Conservation (phyloP, 768 basidiomycete genomes). For the Kwoniella heveanensis region DNA sequence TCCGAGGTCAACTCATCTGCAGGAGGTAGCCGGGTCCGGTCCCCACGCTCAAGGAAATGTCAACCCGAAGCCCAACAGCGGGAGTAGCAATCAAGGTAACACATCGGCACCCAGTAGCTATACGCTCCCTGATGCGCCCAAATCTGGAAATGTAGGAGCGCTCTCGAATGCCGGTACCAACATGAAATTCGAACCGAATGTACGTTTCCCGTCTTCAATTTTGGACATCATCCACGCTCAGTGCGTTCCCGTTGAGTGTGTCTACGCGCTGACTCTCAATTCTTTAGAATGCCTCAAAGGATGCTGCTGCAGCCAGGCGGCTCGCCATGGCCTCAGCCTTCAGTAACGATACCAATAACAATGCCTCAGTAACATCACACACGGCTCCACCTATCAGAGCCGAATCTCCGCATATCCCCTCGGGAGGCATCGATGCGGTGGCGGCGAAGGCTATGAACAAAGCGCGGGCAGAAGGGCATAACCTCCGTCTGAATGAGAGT, state of each 20-base stretch:
- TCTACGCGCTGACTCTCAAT: not conserved
- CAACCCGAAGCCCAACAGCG: conserved; percentile 15
- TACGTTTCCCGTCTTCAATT: too few species aligned
- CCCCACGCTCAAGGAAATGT: not conserved
- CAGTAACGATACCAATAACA: not conserved
- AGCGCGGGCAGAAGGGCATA: conserved; percentile 14
- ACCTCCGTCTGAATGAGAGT: conserved; percentile 30
- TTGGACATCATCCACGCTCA: too few species aligned
- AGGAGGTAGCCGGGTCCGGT: too few species aligned
- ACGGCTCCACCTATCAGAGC: conserved; percentile 20
- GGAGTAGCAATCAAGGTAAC: conserved; percentile 2
- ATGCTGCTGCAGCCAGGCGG: conserved; percentile 22
- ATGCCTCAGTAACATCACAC: not conserved
- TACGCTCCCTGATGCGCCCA: not conserved
- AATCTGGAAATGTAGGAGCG: conserved; percentile 12
- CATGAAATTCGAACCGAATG: not conserved
- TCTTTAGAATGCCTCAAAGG: not conserved
- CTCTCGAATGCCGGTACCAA: conserved; percentile 1
- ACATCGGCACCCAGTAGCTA: not conserved
- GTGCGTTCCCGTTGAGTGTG: not conserved
- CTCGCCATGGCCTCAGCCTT: conserved; percentile 19
- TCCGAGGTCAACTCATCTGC: not conserved
- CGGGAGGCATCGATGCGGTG: conserved; percentile 39
- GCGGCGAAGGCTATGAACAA: conserved; percentile 30
- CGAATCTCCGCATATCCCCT: conserved; percentile 45